These are phyloP conservation scores for Pogostemon cablin DNA, from an alignment of 257 asterid species.

Conservation along the genomic window DNA sequence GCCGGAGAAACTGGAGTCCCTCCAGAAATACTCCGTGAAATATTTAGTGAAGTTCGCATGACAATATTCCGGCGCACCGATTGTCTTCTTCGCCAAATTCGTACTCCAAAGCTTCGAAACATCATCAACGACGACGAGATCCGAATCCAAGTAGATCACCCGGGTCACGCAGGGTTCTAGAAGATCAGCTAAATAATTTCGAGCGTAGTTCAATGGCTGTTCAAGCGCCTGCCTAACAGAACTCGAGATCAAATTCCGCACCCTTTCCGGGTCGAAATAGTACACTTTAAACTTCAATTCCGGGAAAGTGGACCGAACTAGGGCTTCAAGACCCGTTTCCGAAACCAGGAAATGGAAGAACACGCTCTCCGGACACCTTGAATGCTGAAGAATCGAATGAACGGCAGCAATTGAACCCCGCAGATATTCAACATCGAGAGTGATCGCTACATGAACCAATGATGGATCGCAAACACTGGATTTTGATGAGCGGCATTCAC, in stretches of 20 bases:
- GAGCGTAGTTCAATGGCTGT: slow-evolving; percentile 83
- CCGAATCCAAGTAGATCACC: slow-evolving; percentile 89
- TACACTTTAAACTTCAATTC: slow-evolving; percentile 79
- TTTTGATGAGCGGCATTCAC: slow-evolving; percentile 46
- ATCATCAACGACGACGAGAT: slow-evolving; percentile 85
- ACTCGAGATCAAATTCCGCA: slow-evolving; percentile 71
- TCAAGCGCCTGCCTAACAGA: slow-evolving; percentile 91
- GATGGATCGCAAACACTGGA: slow-evolving; percentile 68
- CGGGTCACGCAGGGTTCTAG: slow-evolving; percentile 75
- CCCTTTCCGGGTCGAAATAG: slow-evolving; percentile 85
- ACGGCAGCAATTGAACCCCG: slow-evolving; percentile 96
- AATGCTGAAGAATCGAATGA: slow-evolving; percentile 79
- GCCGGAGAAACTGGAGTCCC: slow-evolving; percentile 48
- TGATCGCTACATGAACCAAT: slow-evolving; percentile 84
- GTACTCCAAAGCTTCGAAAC: slow-evolving; percentile 76
- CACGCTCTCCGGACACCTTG: slow-evolving; percentile 76
- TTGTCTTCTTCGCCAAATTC: slow-evolving; percentile 58
- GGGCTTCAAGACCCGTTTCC: slow-evolving; percentile 58
- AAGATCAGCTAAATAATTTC: slow-evolving; percentile 80
- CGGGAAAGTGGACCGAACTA: slow-evolving; percentile 83
- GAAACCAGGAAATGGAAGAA: slow-evolving; percentile 88
- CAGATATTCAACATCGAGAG: slow-evolving; percentile 79
- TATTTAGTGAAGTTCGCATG: slow-evolving; percentile 90
- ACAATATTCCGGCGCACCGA: slow-evolving; percentile 95
- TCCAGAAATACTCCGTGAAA: slow-evolving; percentile 76